phyloP scores from a whole-genome alignment of 2,329 filamentous ascomycete genomes.

The Pestalotiopsis sp. region DNA sequence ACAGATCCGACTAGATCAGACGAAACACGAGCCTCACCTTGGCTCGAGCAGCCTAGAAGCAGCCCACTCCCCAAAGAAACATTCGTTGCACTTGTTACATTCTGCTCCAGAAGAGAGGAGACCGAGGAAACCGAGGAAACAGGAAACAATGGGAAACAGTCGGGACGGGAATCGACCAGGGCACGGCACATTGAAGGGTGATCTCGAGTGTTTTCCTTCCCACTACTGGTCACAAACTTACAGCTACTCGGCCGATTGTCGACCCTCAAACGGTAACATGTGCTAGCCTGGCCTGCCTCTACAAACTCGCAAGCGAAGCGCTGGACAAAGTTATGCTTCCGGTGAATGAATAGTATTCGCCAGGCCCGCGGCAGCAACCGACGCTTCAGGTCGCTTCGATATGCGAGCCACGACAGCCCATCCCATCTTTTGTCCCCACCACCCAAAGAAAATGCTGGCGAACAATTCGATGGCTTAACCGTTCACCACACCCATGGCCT shows the following conservation, averaged over 20 bases:
- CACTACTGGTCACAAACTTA: background rate
- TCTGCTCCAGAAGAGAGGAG: background rate
- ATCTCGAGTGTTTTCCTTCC: background rate
- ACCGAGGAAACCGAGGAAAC: background rate
- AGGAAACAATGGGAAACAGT: background rate
- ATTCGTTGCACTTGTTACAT: background rate
- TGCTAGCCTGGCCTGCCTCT: no score
- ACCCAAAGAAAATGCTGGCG: background rate
- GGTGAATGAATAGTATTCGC: background rate
- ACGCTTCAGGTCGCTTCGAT: background rate
- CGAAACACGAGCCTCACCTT: slow-evolving; percentile 12
- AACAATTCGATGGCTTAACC: background rate
- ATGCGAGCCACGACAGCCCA: background rate
- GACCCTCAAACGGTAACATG: no score
- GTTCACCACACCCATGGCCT: background rate
- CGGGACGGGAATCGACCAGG: no score
- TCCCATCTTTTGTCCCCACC: background rate
- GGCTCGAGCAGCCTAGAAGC: background rate
- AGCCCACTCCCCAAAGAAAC: background rate
- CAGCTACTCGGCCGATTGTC: background rate
- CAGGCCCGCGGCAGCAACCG: background rate
- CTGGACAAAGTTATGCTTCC: background rate
- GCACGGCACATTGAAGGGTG: no score
- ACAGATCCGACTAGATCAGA: slow-evolving; percentile 3
- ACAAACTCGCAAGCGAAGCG: background rate